Conservation (phyloP, 2,329 filamentous ascomycete species). For the Trichoderma pleuroti region DNA sequence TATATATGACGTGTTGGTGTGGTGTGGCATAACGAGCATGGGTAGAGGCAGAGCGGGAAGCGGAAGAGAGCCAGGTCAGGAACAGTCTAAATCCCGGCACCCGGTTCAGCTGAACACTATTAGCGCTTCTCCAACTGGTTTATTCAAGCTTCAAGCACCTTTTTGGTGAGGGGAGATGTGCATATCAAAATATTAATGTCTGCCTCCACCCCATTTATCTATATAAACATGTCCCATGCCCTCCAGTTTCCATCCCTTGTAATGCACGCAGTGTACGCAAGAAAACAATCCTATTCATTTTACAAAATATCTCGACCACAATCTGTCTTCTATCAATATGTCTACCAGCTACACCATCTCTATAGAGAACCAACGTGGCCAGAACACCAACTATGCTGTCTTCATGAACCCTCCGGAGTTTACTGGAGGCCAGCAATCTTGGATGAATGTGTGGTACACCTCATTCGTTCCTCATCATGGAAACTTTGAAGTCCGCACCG, state of each 20-base stretch:
- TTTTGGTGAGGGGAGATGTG: neutral
- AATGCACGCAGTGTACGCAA: neutral
- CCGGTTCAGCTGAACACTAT: neutral
- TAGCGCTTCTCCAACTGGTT: neutral
- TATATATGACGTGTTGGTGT: neutral
- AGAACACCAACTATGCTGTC: slow-evolving; percentile 12
- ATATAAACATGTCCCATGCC: neutral
- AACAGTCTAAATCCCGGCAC: neutral
- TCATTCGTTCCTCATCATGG: slow-evolving; percentile 1
- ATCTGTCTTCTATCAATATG: neutral
- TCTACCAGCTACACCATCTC: slow-evolving; percentile 7
- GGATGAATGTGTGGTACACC: slow-evolving; percentile 17
- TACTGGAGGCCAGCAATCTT: neutral
- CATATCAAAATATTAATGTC: neutral
- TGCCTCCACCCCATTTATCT: neutral
- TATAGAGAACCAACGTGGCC: slow-evolving; percentile 9
- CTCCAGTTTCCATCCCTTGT: neutral
- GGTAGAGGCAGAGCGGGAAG: neutral
- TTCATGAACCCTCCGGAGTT: slow-evolving; percentile 15
- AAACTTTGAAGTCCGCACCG: neutral
- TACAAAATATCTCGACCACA: neutral
- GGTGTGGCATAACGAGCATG: neutral
- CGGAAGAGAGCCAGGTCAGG: no score
- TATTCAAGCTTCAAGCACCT: neutral
- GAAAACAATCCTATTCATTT: neutral